A percentile compares a stretch with the other conserved stretches of the same genome.
These are phyloP conservation scores for Panus rudis DNA, from an alignment of 768 basidiomycete species.

Conservation along the genomic window DNA sequence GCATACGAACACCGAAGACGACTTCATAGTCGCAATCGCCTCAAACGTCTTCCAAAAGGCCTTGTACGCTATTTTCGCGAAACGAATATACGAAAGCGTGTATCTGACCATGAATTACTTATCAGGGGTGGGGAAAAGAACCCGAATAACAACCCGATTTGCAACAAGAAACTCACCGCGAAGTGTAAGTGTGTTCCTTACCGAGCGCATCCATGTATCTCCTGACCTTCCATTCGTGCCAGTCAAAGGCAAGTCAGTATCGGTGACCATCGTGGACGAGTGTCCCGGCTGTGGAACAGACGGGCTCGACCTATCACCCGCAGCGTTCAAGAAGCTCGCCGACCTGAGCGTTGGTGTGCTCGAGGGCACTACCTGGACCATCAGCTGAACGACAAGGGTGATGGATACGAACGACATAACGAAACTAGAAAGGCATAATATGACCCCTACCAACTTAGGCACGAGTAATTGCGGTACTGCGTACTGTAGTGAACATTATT, in stretches of 20 bases:
- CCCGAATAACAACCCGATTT: conserved; percentile 74
- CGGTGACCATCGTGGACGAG: conserved; percentile 51
- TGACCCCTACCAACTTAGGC: too few relatives aligned
- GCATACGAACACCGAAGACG: conserved; percentile 34
- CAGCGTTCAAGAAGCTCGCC: conserved; percentile 48
- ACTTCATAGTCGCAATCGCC: conserved; percentile 60
- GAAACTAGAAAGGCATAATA: too few relatives aligned
- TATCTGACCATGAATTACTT: not conserved
- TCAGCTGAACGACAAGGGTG: conserved; percentile 30
- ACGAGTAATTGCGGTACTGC: too few relatives aligned
- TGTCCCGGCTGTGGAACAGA: conserved; percentile 46
- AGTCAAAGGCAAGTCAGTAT: conserved; percentile 48
- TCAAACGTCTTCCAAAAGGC: conserved; percentile 43
- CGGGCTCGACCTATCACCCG: conserved; percentile 58
- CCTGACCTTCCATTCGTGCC: conserved; percentile 6
- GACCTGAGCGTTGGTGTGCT: conserved; percentile 42
- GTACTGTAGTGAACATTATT: too few relatives aligned
- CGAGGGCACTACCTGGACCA: conserved; percentile 41
- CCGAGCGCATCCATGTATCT: conserved; percentile 5
- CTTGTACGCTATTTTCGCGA: conserved; percentile 33
- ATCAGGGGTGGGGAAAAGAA: conserved; percentile 48
- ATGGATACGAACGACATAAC: too few relatives aligned
- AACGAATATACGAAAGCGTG: not conserved
- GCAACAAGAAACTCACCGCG: conserved; percentile 37
- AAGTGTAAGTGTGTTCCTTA: conserved; percentile 35